Percentiles rank a stretch among this genome's conserved stretches.
Evolutionary conservation across 495 filamentous ascomycete genomes (phyloP).

Genomic region (Staphylotrichum longicolle): DNA sequence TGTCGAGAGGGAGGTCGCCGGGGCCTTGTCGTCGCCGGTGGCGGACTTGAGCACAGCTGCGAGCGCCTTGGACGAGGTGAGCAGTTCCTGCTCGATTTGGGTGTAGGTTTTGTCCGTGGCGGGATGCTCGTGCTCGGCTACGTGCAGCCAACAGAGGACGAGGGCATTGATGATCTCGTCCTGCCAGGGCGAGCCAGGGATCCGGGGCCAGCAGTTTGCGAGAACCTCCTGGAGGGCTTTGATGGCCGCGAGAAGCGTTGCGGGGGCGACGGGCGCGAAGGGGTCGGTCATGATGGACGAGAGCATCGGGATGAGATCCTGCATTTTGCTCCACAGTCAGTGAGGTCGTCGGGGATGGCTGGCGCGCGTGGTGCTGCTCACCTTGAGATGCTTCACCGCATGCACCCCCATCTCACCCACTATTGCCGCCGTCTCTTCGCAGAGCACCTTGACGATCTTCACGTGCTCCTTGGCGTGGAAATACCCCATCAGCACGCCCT

Average conservation of each 20-base stretch:
- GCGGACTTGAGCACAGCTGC: conserved; percentile 33
- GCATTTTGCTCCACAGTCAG: conserved; percentile 10
- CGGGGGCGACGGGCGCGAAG: conserved; percentile 59
- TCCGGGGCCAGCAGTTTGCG: conserved; percentile 69
- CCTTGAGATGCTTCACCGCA: conserved; percentile 71
- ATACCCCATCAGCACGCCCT: conserved; percentile 55
- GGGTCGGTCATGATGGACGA: conserved; percentile 65
- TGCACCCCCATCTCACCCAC: conserved; percentile 63
- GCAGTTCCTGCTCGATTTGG: conserved; percentile 48
- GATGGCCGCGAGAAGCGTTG: conserved; percentile 54
- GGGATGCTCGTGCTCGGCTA: conserved; percentile 45
- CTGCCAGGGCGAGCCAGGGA: conserved; percentile 55
- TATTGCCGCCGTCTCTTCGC: conserved; percentile 53
- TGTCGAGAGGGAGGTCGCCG: conserved; percentile 27
- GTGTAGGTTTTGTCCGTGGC: conserved; percentile 21
- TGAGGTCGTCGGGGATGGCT: conserved; percentile 5
- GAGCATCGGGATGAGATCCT: conserved; percentile 68
- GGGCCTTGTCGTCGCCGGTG: conserved; percentile 7
- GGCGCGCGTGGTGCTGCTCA: conserved; percentile 24
- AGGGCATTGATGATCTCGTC: conserved; percentile 68
- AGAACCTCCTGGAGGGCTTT: conserved; percentile 58
- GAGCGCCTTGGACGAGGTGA: conserved; percentile 33
- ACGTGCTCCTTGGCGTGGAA: conserved; percentile 52
- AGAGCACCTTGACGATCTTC: conserved; percentile 54
- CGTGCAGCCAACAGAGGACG: conserved; percentile 64